Evolutionary conservation across 2,329 filamentous ascomycete species (phyloP).

Genomic region (Hymenoscyphus linearis): DNA sequence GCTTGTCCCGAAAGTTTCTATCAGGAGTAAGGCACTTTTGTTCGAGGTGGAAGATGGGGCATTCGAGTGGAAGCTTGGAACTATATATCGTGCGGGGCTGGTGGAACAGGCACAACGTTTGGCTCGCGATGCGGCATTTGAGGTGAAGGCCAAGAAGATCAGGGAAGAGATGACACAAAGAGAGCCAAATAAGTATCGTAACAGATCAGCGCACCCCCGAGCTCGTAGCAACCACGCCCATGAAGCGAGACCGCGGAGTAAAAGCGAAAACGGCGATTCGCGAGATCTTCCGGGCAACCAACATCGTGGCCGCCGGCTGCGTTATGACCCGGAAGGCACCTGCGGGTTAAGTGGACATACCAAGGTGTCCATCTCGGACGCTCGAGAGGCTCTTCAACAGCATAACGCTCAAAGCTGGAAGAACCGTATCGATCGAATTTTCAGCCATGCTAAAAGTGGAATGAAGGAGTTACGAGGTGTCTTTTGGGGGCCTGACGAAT

Average conservation of each 20-base stretch:
- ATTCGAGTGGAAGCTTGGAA: constrained; percentile 94
- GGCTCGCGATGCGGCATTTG: constrained; percentile 84
- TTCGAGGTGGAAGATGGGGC: constrained; percentile 94
- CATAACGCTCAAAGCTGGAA: constrained; percentile 93
- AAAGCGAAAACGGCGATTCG: constrained; percentile 29
- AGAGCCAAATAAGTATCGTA: constrained; percentile 47
- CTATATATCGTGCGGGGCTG: constrained; percentile 86
- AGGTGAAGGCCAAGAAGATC: constrained; percentile 79
- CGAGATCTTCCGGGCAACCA: constrained; percentile 28
- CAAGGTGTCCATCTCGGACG: constrained; percentile 70
- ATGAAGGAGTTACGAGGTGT: constrained; percentile 73
- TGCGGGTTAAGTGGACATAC: constrained; percentile 66
- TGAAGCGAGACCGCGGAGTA: constrained; percentile 22
- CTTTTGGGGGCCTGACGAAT: constrained; percentile 77
- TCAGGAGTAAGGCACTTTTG: constrained; percentile 75
- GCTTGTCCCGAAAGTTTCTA: constrained; percentile 74
- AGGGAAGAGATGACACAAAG: constrained; percentile 61
- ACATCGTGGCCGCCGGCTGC: constrained; percentile 42
- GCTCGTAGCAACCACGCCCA: constrained; percentile 28
- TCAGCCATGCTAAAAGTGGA: constrained; percentile 62
- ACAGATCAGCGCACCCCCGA: constrained; percentile 42
- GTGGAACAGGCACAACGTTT: constrained; percentile 86
- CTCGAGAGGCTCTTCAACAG: constrained; percentile 66
- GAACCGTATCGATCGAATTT: constrained; percentile 74
- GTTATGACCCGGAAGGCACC: constrained; percentile 77